Evolutionary conservation across 495 filamentous ascomycete genomes (phyloP), one percentile per base, ranked within the genome.

Genomic region (Penicillium lagena): DNA sequence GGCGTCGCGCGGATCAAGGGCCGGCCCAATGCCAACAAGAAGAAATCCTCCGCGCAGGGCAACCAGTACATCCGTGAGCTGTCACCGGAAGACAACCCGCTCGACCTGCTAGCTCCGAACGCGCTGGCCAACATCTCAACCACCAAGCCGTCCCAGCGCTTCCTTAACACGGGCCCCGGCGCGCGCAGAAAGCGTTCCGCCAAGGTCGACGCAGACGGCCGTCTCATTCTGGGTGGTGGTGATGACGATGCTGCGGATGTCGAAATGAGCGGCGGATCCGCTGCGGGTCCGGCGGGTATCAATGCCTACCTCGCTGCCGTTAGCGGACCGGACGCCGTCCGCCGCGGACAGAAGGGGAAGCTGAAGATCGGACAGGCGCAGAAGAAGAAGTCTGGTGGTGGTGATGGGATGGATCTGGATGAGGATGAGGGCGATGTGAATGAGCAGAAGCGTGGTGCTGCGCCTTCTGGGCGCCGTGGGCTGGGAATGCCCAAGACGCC

Each of bases 281-380:
- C 54, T 14, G 70, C 67, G 43, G 66, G 64, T 38, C 44, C 54
- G 0, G 68, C 67, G 22, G 81, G 89, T 12, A 82, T 97, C 13
- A 86, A 87, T 52, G 93, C 93, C 29, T 98, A 97, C 62, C 87
- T 98, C 11, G 81, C 86, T 32, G 94, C 94, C 14, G 82, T 98
- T 31, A 83, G 80, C 48, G 86, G 94, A 39, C 83, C 85, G 46
- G 87, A 96, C 63, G 85, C 83, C 2, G 81, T 86, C 30, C 80
- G 81, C 45, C 77, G 89, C 30, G 93, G 94, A 14, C 83, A 86
- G 52, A 79, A 84, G 42, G 90, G 93, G 13, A 83, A 86, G 65
- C 66, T 97, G 45, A 96, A 94, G 76, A 95, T 96, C 70, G 82
- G 76, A 54, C 77, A 78, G 54, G 68, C 76, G 22, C 73, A 76